These are phyloP conservation scores for Amanita inopinata DNA, from an alignment of 768 basidiomycete species.

Conservation along the genomic window DNA sequence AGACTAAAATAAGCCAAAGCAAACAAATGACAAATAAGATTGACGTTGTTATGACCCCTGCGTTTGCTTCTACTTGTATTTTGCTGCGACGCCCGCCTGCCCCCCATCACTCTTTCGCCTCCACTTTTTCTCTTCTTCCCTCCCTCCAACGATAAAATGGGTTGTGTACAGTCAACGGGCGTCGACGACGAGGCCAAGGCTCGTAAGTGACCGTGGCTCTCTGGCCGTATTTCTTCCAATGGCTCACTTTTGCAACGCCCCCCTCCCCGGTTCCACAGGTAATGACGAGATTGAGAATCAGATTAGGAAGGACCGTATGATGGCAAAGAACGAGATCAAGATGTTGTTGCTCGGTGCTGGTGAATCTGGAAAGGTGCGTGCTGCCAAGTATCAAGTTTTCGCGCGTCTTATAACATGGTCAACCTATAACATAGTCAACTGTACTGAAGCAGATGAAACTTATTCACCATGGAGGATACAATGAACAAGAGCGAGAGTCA, in stretches of 20 bases:
- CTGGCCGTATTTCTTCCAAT: neutral
- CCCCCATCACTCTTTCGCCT: conserved; percentile 9
- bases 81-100: conserved; percentile 7
- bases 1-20: neutral
- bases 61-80: conserved; percentile 5
- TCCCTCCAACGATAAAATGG: conserved; percentile 33
- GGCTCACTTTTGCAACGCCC: neutral
- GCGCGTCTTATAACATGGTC: neutral
- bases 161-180: conserved; percentile 62
- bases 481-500: conserved; percentile 78
- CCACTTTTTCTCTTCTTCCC: conserved; percentile 4
- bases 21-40: conserved; percentile 9
- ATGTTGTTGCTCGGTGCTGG: conserved; percentile 94
- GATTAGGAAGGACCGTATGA: conserved; percentile 78
- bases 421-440: conserved; percentile 47
- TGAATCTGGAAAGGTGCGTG: conserved; percentile 84
- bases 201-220: conserved; percentile 40
- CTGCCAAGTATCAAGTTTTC: neutral
- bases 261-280: conserved; percentile 30
- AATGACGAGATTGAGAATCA: conserved; percentile 94
- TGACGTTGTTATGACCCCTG: conserved; percentile 5
- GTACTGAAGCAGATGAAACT: conserved; percentile 97
- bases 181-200: conserved; percentile 78
- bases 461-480: conserved; percentile 88
- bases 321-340: conserved; percentile 92